A percentile compares a stretch with the other conserved stretches of the same genome.
Conservation (phyloP, 2,329 filamentous ascomycete genomes). For the Akanthomyces lecanii region DNA sequence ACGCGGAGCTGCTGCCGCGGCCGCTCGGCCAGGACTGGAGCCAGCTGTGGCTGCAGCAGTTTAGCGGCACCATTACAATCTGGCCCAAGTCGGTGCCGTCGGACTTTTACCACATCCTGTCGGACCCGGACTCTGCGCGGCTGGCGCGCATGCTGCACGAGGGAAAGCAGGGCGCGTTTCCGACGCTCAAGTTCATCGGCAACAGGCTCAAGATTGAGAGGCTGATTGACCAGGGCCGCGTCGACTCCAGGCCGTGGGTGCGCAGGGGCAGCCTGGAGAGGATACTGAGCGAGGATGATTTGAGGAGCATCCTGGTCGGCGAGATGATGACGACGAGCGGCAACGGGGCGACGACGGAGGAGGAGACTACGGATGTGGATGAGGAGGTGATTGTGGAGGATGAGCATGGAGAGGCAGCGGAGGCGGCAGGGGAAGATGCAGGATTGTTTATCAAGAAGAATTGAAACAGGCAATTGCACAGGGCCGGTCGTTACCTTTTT, state of each 20-base stretch:
- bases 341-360: slow-evolving; percentile 30
- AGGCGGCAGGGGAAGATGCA: background rate
- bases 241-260: slow-evolving; percentile 46
- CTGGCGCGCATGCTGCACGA: slow-evolving; percentile 86
- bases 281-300: slow-evolving; percentile 58
- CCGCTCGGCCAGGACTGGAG: slow-evolving; percentile 95
- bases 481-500: background rate
- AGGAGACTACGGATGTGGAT: slow-evolving; percentile 29
- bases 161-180: slow-evolving; percentile 84
- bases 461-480: background rate
- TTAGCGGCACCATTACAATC: slow-evolving; percentile 91
- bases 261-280: slow-evolving; percentile 54
- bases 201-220: slow-evolving; percentile 85
- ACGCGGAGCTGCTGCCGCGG: slow-evolving; percentile 85
- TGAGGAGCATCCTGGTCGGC: slow-evolving; percentile 44
- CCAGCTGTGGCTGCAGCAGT: slow-evolving; percentile 92
- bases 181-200: slow-evolving; percentile 84
- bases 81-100: slow-evolving; percentile 79
- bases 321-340: slow-evolving; percentile 26
- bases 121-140: slow-evolving; percentile 71
- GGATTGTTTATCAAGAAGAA: slow-evolving; percentile 13
- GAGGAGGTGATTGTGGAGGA: slow-evolving; percentile 23
- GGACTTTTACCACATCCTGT: slow-evolving; percentile 83
- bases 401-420: slow-evolving; percentile 23
- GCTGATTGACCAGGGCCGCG: slow-evolving; percentile 54